These are phyloP conservation scores for Saccharum hybrid DNA, from an alignment of 202 grass and related monocot genomes.

Conservation along the genomic window DNA sequence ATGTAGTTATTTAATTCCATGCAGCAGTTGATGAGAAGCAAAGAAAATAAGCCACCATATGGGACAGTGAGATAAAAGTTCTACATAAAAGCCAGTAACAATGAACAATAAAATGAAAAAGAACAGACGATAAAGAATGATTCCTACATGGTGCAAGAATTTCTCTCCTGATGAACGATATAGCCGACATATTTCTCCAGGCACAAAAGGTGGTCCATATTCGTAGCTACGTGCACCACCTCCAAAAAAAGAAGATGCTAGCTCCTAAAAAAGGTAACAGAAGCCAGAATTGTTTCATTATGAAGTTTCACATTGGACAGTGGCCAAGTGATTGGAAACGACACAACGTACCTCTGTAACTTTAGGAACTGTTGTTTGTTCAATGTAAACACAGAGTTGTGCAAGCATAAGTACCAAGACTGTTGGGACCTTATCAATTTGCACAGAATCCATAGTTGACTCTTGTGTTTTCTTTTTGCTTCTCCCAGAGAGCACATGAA, in stretches of 20 bases:
- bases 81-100: slow-evolving; percentile 24
- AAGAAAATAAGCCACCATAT: slow-evolving; percentile 11
- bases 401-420: slow-evolving; percentile 80
- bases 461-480: slow-evolving; percentile 57
- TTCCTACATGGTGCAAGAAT: slow-evolving; percentile 88
- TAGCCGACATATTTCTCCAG: slow-evolving; percentile 93
- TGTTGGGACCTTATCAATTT: slow-evolving; percentile 76
- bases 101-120: slow-evolving; percentile 27
- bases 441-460: slow-evolving; percentile 51
- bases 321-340: slow-evolving; percentile 19
- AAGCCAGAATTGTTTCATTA: slow-evolving; percentile 36
- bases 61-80: background rate
- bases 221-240: slow-evolving; percentile 74
- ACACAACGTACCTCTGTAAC: slow-evolving; percentile 72
- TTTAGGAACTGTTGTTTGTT: slow-evolving; percentile 91
- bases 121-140: slow-evolving; percentile 36
- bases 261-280: slow-evolving; percentile 57
- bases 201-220: slow-evolving; percentile 92
- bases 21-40: slow-evolving; percentile 21
- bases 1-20: slow-evolving; percentile 26
- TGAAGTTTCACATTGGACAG: slow-evolving; percentile 28
- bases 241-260: slow-evolving; percentile 93
- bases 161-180: slow-evolving; percentile 91
- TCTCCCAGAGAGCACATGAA: slow-evolving; percentile 88
- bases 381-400: slow-evolving; percentile 90